Conservation (phyloP, 2,329 filamentous ascomycete genomes). For the Neonectria coccinea region DNA sequence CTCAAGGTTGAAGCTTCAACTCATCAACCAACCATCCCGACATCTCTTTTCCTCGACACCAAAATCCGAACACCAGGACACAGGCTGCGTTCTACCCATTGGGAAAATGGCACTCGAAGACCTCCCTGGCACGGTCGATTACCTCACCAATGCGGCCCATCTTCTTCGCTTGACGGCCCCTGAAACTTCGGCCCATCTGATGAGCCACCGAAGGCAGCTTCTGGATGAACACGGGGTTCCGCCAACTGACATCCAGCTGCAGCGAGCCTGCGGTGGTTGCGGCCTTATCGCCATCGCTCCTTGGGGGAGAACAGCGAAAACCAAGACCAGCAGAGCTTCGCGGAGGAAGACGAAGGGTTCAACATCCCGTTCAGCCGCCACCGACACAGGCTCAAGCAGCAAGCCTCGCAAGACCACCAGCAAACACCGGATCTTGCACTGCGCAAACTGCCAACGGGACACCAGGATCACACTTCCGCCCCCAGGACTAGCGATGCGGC, state of each 20-base stretch:
- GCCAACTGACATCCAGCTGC: conserved; percentile 61
- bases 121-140: conserved; percentile 51
- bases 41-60: conserved; percentile 7
- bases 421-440: conserved; percentile 57
- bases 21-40: background rate
- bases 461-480: conserved; percentile 57
- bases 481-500: conserved; percentile 49
- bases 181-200: conserved; percentile 69
- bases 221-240: conserved; percentile 60
- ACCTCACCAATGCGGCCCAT: conserved; percentile 70
- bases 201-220: conserved; percentile 64
- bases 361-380: conserved; percentile 9
- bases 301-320: conserved; percentile 54
- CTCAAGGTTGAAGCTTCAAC: conserved; percentile 26
- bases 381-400: background rate
- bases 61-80: background rate
- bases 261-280: conserved; percentile 69
- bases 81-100: background rate
- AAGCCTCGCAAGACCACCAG: conserved; percentile 33
- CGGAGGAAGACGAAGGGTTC: conserved; percentile 24
- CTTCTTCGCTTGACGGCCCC: conserved; percentile 65
- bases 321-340: conserved; percentile 47
- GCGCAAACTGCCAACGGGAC: conserved; percentile 58
- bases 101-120: conserved; percentile 40
- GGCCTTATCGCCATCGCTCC: conserved; percentile 71